Base-by-base conservation (phyloP, 2,329 filamentous ascomycete species). In the Ilyonectria robusta region DNA sequence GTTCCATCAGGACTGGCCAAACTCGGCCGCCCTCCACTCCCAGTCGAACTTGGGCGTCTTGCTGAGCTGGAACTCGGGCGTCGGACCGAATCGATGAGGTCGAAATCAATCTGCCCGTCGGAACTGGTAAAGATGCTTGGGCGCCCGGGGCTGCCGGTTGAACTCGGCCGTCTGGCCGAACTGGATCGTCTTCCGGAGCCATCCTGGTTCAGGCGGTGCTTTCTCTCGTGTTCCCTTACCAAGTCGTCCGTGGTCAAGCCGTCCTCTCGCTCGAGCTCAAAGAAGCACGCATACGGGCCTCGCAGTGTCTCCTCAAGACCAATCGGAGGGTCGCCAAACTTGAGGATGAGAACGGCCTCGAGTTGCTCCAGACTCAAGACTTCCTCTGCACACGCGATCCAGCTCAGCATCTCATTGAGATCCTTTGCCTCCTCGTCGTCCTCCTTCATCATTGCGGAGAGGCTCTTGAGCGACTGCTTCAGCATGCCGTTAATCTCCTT, bases 401-500 rank as follows among this genome's bases (percentile, higher is more conserved):
- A 86, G 10, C 78, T 76, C 4, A 86, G 72, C 66, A 85, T 79
- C 71, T 85, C 83, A 44, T 85, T 85, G n/a, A 86, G 70, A 48
- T 85, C 82, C 2, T 77, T 76, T 0, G 79, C 78, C 7, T 84
- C 81, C 7, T 84, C 81, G 8, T 83, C 74, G 9, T 78, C 74
- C 0, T 80, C 81, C 21, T 26, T 26, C 26, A 84, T 77, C 0
- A 80, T 80, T 1, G 76, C 71, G 0, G 83, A 79, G 11, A 86
- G 80, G 47, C 81, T 81, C 13, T 78, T 76, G 0, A 86, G 75
- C 2, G 84, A 84, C 40, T 81, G 78, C 9, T 74, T 74, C 15
- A 85, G 75, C 67, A 84, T 82, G 8, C 82, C 83, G 59, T 83
- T 81, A 42, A 82, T 82, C 68, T 83, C 80, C 35, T 78, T 81